Percentiles rank a stretch among this genome's conserved stretches.
phyloP scores from a whole-genome alignment of 2,329 filamentous ascomycete genomes.

The Paracamarosporium sp. region DNA sequence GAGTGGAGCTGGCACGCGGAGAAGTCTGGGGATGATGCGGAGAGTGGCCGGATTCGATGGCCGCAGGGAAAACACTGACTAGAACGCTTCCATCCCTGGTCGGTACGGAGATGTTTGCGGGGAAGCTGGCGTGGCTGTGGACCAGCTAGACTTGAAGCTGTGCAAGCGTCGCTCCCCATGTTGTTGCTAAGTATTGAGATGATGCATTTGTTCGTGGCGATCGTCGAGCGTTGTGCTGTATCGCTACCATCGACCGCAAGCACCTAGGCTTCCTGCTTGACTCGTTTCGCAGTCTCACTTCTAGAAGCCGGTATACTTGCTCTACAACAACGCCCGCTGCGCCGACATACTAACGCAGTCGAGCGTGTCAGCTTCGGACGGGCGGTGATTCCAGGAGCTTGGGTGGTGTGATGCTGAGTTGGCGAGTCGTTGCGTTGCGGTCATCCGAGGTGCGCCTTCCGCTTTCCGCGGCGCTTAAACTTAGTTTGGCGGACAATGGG shows the following conservation, averaged over 20 bases:
- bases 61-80: slow-evolving; percentile 13
- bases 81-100: slow-evolving; percentile 23
- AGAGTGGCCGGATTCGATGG: slow-evolving; percentile 24
- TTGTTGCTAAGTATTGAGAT: slow-evolving; percentile 19
- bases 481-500: not conserved
- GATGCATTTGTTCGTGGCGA: not conserved
- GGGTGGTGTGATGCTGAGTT: slow-evolving; percentile 1
- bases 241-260: not conserved
- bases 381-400: slow-evolving; percentile 1
- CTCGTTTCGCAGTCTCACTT: not conserved
- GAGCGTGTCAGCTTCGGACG: not conserved
- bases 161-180: slow-evolving; percentile 19
- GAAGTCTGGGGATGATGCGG: slow-evolving; percentile 28
- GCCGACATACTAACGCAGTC: slow-evolving; percentile 4
- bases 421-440: slow-evolving; percentile 5
- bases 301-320: not conserved
- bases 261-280: no score
- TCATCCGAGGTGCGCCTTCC: slow-evolving; percentile 8
- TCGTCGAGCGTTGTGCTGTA: not conserved
- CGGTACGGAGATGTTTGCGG: slow-evolving; percentile 31
- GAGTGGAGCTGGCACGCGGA: slow-evolving; percentile 28
- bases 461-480: not conserved
- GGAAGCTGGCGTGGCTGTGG: slow-evolving; percentile 29
- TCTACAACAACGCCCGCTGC: not conserved
- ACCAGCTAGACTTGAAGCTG: slow-evolving; percentile 15